Base-by-base conservation (phyloP, 108 stramenopile genomes). In the Skeletonema tropicum region DNA sequence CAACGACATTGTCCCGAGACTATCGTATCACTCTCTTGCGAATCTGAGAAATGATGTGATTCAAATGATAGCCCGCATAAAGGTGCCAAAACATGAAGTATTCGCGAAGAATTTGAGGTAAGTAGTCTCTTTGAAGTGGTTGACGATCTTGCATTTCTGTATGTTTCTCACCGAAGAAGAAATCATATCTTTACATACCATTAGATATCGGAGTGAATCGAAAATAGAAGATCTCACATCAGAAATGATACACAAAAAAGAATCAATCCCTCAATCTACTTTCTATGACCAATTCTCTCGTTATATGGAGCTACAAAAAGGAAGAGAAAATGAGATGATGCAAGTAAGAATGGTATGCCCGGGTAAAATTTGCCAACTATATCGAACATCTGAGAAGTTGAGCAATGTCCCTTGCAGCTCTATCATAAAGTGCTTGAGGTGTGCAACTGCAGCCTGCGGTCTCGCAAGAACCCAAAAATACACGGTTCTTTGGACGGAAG, bases 41-140 rank as follows among this genome's bases (percentile, higher is more conserved):
- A 66, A 87, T 21, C 57, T 95, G 26, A 70, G 94, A 35, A 86
- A 95, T 72, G 92, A 97, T 62, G 70, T 92, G 3, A 82, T 97
- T 25, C 91, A 96, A 55, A 68, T 93, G 66, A 85, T 97, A 68
- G 88, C 87, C 11, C 78, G 92, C 5, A 86, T 94, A 57, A 93
- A 94, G 77, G 92, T 95, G 10, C 90, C 94, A 15, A 94, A 97
- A 83, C 73, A 87, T 69, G 57, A 94, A 60, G 85, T 96, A 15
- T 76, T 85, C 29, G 66, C 83, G 66, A 71, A 71, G 26, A 49
- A 90, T 74, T 65, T 85, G 33, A 61, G 25, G 68, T 70, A 39
- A 74, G 58, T 29, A 46, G 11, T 17, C 59, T 45, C 35, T 71
- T 21, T 38, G 67, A 45, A 59, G 58, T 9, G 52, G 36, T 32